Evolutionary conservation across 176 grass and related monocot species (phyloP).

Genomic region (Aegilops sharonensis): DNA sequence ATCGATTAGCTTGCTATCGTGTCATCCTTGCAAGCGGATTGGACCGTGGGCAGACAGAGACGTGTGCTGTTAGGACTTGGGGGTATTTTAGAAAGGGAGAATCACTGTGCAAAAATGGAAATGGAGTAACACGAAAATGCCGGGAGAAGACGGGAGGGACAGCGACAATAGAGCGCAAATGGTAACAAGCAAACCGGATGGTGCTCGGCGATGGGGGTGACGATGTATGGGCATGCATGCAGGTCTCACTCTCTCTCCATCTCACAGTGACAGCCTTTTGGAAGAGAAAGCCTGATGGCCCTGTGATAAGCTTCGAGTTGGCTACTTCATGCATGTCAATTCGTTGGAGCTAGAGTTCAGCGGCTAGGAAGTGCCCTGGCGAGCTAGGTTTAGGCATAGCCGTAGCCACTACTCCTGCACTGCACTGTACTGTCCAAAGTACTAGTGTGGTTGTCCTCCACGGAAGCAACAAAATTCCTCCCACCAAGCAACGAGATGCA

Average conservation of each 20-base stretch:
- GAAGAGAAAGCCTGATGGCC: conserved; percentile 19
- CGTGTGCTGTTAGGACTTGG: not conserved
- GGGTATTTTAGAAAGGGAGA: not conserved
- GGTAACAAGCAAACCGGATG: conserved; percentile 58
- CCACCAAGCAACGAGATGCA: not conserved
- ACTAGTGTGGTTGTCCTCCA: conserved; percentile 11
- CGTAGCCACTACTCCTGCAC: conserved; percentile 4
- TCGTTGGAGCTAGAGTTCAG: conserved; percentile 11
- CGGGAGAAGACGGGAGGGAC: conserved; percentile 24
- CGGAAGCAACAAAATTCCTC: conserved; percentile 12
- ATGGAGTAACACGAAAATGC: conserved; percentile 5
- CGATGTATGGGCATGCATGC: not conserved
- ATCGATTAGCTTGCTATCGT: conserved; percentile 9
- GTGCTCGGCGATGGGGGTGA: conserved; percentile 14
- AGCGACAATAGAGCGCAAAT: conserved; percentile 52
- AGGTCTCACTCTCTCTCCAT: not conserved
- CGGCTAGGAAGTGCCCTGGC: conserved; percentile 19
- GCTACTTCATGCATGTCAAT: conserved; percentile 64
- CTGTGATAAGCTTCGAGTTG: conserved; percentile 34
- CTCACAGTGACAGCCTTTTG: not conserved
- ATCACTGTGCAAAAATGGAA: conserved; percentile 42
- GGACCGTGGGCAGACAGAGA: not conserved
- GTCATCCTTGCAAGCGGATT: not conserved
- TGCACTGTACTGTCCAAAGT: not conserved
- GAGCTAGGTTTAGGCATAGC: not conserved